Percentiles rank a stretch among this genome's conserved stretches.
Conservation (phyloP, 805 yeast genomes). For the Candida multigemmis region DNA sequence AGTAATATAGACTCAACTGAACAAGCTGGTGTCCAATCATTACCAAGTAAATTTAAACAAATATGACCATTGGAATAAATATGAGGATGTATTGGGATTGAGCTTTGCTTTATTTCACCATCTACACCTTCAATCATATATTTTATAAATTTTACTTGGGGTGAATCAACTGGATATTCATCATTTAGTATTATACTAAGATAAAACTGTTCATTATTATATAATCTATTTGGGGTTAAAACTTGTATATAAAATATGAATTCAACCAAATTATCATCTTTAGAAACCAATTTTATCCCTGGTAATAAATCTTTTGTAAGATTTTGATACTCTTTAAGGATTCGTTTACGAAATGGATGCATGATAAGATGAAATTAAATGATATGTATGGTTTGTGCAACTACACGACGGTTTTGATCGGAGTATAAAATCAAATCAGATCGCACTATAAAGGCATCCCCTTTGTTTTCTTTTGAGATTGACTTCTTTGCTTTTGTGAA, state of each 20-base stretch:
- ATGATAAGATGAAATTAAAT: slow-evolving; percentile 2
- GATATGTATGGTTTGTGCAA: background rate
- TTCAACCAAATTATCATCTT: slow-evolving; percentile 9
- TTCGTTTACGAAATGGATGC: slow-evolving; percentile 20
- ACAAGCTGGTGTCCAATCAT: slow-evolving; percentile 62
- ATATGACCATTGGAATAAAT: slow-evolving; percentile 71
- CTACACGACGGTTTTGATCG: background rate
- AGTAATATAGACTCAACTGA: slow-evolving; percentile 38
- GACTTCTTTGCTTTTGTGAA: no score
- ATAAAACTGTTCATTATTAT: slow-evolving; percentile 15
- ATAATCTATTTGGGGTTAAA: slow-evolving; percentile 5
- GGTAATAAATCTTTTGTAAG: slow-evolving; percentile 7
- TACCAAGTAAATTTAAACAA: slow-evolving; percentile 59
- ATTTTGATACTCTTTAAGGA: slow-evolving; percentile 17
- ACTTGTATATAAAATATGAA: slow-evolving; percentile 13
- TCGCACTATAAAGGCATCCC: no score
- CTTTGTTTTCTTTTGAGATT: no score
- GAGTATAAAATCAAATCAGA: no score
- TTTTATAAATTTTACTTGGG: slow-evolving; percentile 44
- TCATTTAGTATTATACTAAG: slow-evolving; percentile 34
- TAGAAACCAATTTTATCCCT: slow-evolving; percentile 13
- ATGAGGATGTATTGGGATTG: slow-evolving; percentile 66
- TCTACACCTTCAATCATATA: slow-evolving; percentile 1
- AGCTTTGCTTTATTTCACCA: slow-evolving; percentile 5
- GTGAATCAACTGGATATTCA: slow-evolving; percentile 51